Percentiles rank a stretch among this genome's conserved stretches.
Evolutionary conservation across 2,329 filamentous ascomycete species (phyloP).

Genomic region (Alternaria ventricosa): DNA sequence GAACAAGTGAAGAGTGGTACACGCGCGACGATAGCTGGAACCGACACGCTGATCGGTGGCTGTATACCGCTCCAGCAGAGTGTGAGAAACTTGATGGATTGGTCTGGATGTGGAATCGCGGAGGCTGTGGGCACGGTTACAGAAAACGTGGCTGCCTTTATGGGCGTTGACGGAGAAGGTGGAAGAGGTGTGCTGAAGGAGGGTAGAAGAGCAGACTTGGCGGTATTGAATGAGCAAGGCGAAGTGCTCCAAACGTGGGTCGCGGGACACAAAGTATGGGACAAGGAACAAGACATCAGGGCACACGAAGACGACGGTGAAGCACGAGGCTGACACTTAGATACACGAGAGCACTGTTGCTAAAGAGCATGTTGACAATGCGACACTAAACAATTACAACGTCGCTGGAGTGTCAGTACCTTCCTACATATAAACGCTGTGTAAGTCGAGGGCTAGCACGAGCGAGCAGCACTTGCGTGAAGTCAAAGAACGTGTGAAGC

Average conservation of each 20-base stretch:
- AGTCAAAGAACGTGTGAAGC: background rate
- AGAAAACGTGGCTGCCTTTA: slow-evolving; percentile 59
- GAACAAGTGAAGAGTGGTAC: slow-evolving; percentile 58
- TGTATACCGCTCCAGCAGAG: slow-evolving; percentile 60
- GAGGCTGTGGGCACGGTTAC: slow-evolving; percentile 58
- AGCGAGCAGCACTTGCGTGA: background rate
- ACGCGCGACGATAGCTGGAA: slow-evolving; percentile 59
- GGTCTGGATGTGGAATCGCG: slow-evolving; percentile 56
- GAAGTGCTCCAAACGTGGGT: slow-evolving; percentile 61
- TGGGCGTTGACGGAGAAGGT: slow-evolving; percentile 53
- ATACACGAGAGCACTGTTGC: background rate
- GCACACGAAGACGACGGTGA: slow-evolving; percentile 40
- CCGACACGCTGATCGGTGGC: slow-evolving; percentile 61
- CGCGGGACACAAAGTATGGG: slow-evolving; percentile 56
- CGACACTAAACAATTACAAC: background rate
- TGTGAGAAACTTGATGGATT: slow-evolving; percentile 57
- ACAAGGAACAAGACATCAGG: slow-evolving; percentile 42
- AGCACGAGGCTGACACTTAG: slow-evolving; percentile 17
- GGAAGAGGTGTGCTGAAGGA: slow-evolving; percentile 52
- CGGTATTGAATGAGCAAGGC: slow-evolving; percentile 55
- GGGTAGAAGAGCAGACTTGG: slow-evolving; percentile 58
- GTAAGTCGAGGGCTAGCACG: background rate
- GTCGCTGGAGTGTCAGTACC: background rate
- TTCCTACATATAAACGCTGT: background rate
- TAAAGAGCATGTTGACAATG: background rate